Base-by-base conservation (phyloP, 305 asterid genomes). In the Fraxinus latifolia region DNA sequence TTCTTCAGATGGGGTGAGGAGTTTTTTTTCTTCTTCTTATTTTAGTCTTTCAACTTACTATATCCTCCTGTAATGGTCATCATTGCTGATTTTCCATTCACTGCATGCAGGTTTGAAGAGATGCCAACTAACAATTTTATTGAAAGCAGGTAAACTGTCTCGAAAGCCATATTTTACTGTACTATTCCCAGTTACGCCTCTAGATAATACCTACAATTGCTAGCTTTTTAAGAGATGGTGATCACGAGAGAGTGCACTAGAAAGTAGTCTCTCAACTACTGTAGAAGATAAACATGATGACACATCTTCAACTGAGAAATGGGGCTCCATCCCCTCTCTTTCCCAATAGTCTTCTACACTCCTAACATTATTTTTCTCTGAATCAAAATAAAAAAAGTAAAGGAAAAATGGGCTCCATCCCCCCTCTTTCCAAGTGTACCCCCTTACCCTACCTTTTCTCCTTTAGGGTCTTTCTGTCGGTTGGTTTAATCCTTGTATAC, bases 101-200 rank as follows among this genome's bases (percentile, higher is more conserved):
- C 81, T 83, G 27, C 71, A 11, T 90, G 85, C 89, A 95, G 99
- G 81, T 95, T 95, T 82, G 99, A 95, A 88, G 99, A 95, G 91
- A 95, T 95, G 99, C 97, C 96, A 4, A 95, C 99, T 67, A 91
- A 94, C 86, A 94, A 94, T 86, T 95, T 78, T 86, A 97, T 92
- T 39, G 99, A 95, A 83, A 95, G 98, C 98, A 94, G 99, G 99
- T 95, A 82, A 12, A 11, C 47, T 15, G 1, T 84, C 73, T 72
- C 53, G 55, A 74, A 31, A 81, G 42, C 84, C 72, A 55, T 7
- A 67, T 81, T 79, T 58, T 80, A 50, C 31, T 19, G 29, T 53
- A n/a, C 58, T 74, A 55, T 37, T 75, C 72, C 34, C 62, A 55
- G 78, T 70, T 68, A 62, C 58, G 75, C 23, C 78, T 82, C 55